Evolutionary conservation across 1,139 yeast species (phyloP), one percentile per base, ranked within the genome.

Genomic region (Hemisphaericaspora xylanilytica): DNA sequence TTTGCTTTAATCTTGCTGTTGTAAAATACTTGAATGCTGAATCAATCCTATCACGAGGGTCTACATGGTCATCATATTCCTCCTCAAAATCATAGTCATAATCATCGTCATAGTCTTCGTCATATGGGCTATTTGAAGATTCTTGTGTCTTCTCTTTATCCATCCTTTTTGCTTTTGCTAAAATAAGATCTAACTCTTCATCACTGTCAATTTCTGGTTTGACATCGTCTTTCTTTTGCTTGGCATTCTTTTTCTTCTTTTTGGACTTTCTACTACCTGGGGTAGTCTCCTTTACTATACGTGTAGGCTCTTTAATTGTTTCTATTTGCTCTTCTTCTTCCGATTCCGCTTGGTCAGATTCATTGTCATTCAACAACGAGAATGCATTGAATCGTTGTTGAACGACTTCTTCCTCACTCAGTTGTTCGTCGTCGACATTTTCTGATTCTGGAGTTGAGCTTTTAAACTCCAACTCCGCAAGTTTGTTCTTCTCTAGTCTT

Each of bases 321-420:
- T 25, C 45, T 8, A 36, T 49, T 29, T 29, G 24, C 34, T 50
- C 50, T 30, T 50, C 50, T 30, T 50, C 55, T 2, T 54, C 59
- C 11, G 55, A 61, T 4, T 56, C 65, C 17, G 11, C 32, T 3
- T 59, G 67, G 2, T 63, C 70, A 1, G 58, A 66, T 3, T 60
- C 75, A 4, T n/a, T n/a, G n/a, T 58, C 75, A 32, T 62, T 67
- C 43, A 81, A 62, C 37, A 80, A 58, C 2, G 77, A 75, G 62
- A 80, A 81, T 2, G 80, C 75, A 56, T 80, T 80, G 53, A 65
- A 66, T 34, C 58, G 62, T 14, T 45, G 44, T 13, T 48, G 32
- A 7, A 37, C 50, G 5, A 45, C 45, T 11, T 42, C 50, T 3
- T 39, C 39, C 2, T 25, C 28, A 15, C 28, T 12, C 6, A 4